These are phyloP conservation scores for Bimuria novae-zelandiae DNA, from an alignment of 2,329 filamentous ascomycete species.

Conservation along the genomic window DNA sequence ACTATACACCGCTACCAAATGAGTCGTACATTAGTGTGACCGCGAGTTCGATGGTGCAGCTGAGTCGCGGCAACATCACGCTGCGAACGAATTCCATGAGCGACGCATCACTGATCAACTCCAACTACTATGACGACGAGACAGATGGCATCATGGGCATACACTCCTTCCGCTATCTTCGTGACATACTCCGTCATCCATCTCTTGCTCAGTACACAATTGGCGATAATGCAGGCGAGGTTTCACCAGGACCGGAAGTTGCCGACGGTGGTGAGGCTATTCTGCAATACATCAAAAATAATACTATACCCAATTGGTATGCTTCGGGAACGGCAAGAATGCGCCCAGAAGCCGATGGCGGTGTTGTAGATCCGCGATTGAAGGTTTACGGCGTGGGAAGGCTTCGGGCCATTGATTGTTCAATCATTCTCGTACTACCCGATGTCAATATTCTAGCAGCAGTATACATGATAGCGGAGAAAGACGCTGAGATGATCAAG, in stretches of 20 bases:
- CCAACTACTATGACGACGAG: slow-evolving; percentile 58
- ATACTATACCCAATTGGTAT: slow-evolving; percentile 33
- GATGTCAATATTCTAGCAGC: slow-evolving; percentile 27
- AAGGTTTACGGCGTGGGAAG: slow-evolving; percentile 40
- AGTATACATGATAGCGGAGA: slow-evolving; percentile 35
- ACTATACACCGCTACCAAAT: slow-evolving; percentile 23
- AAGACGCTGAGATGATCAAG: slow-evolving; percentile 34
- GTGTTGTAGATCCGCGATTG: slow-evolving; percentile 37
- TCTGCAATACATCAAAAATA: slow-evolving; percentile 23
- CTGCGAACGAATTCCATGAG: slow-evolving; percentile 57
- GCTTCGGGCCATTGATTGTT: slow-evolving; percentile 41
- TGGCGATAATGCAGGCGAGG: slow-evolving; percentile 23
- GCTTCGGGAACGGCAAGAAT: slow-evolving; percentile 43
- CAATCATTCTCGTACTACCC: slow-evolving; percentile 32
- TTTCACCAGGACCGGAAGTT: slow-evolving; percentile 24
- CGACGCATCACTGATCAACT: slow-evolving; percentile 56
- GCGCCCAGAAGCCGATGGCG: slow-evolving; percentile 33
- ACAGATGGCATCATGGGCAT: slow-evolving; percentile 36
- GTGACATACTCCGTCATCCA: slow-evolving; percentile 25
- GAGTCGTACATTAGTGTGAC: slow-evolving; percentile 43
- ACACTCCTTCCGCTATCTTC: slow-evolving; percentile 27
- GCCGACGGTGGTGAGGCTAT: slow-evolving; percentile 26
- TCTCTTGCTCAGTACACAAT: slow-evolving; percentile 16
- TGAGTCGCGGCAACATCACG: slow-evolving; percentile 52
- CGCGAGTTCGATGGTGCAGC: slow-evolving; percentile 29